Base-by-base conservation (phyloP, 768 basidiomycete genomes). In the Trametopsis cervina region DNA sequence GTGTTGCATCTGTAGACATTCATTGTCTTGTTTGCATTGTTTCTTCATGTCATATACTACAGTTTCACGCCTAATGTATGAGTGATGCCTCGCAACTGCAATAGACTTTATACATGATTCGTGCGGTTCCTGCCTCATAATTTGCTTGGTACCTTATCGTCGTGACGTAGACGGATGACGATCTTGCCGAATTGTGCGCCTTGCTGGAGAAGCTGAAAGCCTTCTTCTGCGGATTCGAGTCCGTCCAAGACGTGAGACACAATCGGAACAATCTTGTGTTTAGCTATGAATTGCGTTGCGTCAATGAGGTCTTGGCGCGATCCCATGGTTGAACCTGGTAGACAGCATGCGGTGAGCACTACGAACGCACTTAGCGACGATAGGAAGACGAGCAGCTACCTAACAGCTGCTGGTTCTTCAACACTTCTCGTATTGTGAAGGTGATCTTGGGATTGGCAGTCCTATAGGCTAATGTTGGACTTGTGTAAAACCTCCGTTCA, bases 171-270 rank as follows among this genome's bases (percentile, higher is more conserved):
- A 51, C 66, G 74, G 46, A 85, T 64, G 27, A 89, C 79, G 23
- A 90, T 76, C 64, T 90, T 90, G 13, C 89, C 88, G 59, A 89
- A 89, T 55, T 87, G 85, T 12, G 73, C 70, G 13, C 83, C 85
- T 3, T 63, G 66, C 50, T 74, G 72, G 59, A 91, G 67, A 40
- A 83, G 64, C 53, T 80, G 73, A 60, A 91, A 91, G 2, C 86
- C 89, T 50, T 82, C 66, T 55, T 85, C 81, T 4, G 77, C 80
- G 2, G 68, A 63, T 44, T 74, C 75, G 44, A 91, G 69, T 2
- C 85, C 85, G 37, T 80, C 69, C n/a, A 89, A 60, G 22, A 89
- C 74, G 52, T 79, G 73, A 6, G 85, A 83, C 1, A 91, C 76
- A 42, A 84, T 69, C 2, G 89, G 89, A 1, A 78, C 68, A 49